phyloP scores from a whole-genome alignment of 2,329 filamentous ascomycete species.

The Waltergamsia citrina region DNA sequence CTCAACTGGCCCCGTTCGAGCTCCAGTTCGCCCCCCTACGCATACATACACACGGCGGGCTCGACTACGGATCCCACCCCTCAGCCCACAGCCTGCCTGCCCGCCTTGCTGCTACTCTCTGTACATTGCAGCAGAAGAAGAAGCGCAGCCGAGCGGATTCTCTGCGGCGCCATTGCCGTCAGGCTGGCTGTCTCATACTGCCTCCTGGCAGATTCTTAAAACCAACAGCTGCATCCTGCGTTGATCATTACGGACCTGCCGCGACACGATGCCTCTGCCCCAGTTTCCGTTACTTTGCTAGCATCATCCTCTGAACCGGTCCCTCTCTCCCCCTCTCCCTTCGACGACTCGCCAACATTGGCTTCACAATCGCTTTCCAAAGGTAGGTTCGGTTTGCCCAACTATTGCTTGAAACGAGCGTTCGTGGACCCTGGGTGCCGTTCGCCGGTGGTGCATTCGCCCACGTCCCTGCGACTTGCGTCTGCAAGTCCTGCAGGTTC shows the following conservation, averaged over 20 bases:
- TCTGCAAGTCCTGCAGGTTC: background rate
- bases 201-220: conserved; percentile 1
- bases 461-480: background rate
- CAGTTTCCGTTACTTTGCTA: background rate
- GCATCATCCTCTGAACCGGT: background rate
- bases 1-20: background rate
- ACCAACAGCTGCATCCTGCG: background rate
- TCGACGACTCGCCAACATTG: too few relatives aligned
- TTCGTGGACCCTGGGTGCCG: background rate
- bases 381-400: too few relatives aligned
- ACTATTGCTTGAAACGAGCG: too few relatives aligned
- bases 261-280: background rate
- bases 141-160: too few relatives aligned
- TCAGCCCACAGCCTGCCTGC: background rate
- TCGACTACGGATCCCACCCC: background rate
- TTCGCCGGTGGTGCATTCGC: conserved; percentile 1
- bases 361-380: too few relatives aligned
- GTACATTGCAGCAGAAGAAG: background rate
- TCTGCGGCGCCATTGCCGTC: background rate
- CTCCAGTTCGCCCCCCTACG: conserved; percentile 2
- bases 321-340: background rate
- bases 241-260: background rate
- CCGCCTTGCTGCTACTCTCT: background rate
- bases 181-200: background rate
- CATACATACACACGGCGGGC: background rate